Conservation (phyloP, 352 stramenopile genomes). For the Globisporangium recalcitrans region DNA sequence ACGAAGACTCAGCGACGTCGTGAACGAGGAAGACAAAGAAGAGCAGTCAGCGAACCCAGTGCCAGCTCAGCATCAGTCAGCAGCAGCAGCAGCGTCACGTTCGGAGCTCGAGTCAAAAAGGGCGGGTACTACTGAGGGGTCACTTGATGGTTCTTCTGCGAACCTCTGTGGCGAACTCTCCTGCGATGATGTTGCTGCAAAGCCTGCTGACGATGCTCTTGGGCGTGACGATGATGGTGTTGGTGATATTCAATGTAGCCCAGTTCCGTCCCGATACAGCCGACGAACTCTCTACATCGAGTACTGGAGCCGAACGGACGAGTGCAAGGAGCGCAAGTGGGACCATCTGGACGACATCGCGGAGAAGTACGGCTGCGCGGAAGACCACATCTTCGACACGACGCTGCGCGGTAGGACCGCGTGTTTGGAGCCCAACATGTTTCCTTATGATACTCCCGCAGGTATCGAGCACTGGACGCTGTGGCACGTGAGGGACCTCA, state of each 20-base stretch:
- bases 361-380: conserved; percentile 63
- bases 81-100: background rate
- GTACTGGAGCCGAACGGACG: conserved; percentile 85
- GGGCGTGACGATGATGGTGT: conserved; percentile 23
- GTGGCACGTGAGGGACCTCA: conserved; percentile 75
- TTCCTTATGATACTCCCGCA: conserved; percentile 84
- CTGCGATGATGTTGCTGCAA: conserved; percentile 13
- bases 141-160: conserved; percentile 3
- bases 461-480: conserved; percentile 88
- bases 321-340: conserved; percentile 88
- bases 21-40: conserved; percentile 18
- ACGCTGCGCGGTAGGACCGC: conserved; percentile 77
- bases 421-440: conserved; percentile 86
- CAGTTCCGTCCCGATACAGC: conserved; percentile 24
- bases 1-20: conserved; percentile 41
- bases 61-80: conserved; percentile 21
- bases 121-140: background rate
- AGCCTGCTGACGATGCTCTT: conserved; percentile 19
- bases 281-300: conserved; percentile 83
- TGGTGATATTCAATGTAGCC: conserved; percentile 64
- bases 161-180: background rate
- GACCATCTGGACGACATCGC: conserved; percentile 81
- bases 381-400: conserved; percentile 83
- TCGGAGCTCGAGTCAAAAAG: background rate
- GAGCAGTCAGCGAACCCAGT: background rate